Base-by-base conservation (phyloP, 331 rosid genomes). In the Malus hybrid region DNA sequence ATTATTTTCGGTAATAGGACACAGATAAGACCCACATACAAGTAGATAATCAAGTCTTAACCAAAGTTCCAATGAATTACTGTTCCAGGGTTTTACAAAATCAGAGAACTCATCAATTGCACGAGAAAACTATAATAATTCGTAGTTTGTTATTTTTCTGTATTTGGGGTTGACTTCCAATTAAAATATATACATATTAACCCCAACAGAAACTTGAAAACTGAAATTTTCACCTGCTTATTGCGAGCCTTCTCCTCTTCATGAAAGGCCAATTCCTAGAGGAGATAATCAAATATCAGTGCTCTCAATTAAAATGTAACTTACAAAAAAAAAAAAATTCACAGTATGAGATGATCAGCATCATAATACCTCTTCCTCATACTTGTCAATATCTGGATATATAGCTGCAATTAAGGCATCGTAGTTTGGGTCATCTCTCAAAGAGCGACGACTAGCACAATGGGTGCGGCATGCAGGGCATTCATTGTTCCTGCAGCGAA, bases 401-500 rank as follows among this genome's bases (percentile, higher is more conserved):
- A 90, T 66, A 74, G 83, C 87, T 72, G 97, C 86, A 76, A 93
- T 90, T 77, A 93, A 73, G 48, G 90, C 77, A 75, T 93, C 98
- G 64, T 69, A 93, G 65, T 88, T 93, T n/a, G 97, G 92, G 68
- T 90, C 98, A 36, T 36, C 44, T 9, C 44, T 36, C 44, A 36
- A 36, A 9, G 44, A 36, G 44, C 44, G 44, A 36, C 96, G 98
- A 77, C 98, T 93, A 75, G 97, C 92, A 84, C 93, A 86, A 75
- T 89, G 97, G n/a, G 89, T 88, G 65, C 97, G 97, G 76, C 97
- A 93, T 72, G 95, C 88, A 56, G 97, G 97, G 52, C 98, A 93
- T 85, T 90, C 97, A 77, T 90, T 90, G 81, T 90, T 90, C 73
- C 98, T 93, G 80, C 67, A 80, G n/a, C 54, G 15, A 79, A 27